Conservation (phyloP, 768 basidiomycete species). For the Phaffia tasmanica region DNA sequence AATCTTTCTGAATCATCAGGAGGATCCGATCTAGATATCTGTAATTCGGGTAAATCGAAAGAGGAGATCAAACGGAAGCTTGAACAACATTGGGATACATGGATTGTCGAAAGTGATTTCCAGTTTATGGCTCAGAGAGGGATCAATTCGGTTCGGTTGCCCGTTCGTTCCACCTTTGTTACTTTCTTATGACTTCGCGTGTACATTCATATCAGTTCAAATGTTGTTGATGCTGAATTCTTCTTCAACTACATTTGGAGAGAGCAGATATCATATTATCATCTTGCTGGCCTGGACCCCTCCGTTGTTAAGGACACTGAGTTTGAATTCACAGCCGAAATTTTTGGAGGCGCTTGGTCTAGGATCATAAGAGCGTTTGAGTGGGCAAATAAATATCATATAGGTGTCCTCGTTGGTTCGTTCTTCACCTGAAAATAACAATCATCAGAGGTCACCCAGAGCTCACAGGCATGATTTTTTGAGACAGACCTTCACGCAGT, state of each 20-base stretch:
- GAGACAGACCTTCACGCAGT: conserved; percentile 59
- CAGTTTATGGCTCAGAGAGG: conserved; percentile 49
- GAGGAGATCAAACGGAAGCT: conserved; percentile 37
- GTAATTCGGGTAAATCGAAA: background rate
- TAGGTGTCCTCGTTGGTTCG: conserved; percentile 64
- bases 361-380: conserved; percentile 50
- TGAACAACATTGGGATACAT: conserved; percentile 64
- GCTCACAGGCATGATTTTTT: background rate
- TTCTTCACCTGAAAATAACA: background rate
- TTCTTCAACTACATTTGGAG: background rate
- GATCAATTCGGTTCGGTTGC: conserved; percentile 53
- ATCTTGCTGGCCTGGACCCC: conserved; percentile 63
- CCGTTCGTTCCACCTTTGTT: conserved; percentile 41
- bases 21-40: conserved; percentile 1
- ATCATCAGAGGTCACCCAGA: background rate
- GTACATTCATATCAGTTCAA: background rate
- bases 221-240: background rate
- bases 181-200: conserved; percentile 22
- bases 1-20: background rate
- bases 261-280: conserved; percentile 60
- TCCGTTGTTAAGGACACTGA: conserved; percentile 56
- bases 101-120: conserved; percentile 76
- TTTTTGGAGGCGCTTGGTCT: conserved; percentile 55
- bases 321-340: conserved; percentile 47
- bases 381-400: conserved; percentile 53